phyloP scores from a whole-genome alignment of 2,329 filamentous ascomycete genomes.

The Dothideomycetes sp. region DNA sequence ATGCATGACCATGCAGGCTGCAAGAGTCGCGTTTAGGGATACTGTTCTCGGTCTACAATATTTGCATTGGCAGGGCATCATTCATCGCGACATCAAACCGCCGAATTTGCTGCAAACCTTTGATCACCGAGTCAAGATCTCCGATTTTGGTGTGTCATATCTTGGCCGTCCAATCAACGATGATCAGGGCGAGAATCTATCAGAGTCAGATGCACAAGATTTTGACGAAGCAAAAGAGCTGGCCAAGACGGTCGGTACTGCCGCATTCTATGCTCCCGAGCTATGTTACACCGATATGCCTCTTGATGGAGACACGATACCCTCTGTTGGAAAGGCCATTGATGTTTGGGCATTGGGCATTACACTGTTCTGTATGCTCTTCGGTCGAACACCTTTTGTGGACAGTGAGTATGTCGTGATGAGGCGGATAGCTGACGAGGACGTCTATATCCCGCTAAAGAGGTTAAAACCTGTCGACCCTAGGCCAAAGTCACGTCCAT shows the following conservation, averaged over 20 bases:
- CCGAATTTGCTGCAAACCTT: slow-evolving; percentile 84
- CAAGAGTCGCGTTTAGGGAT: slow-evolving; percentile 78
- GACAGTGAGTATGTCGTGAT: slow-evolving; percentile 90
- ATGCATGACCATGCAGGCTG: slow-evolving; percentile 76
- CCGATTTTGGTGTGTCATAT: slow-evolving; percentile 96
- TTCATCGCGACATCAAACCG: slow-evolving; percentile 52
- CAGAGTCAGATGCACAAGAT: slow-evolving; percentile 74
- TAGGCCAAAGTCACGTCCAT: slow-evolving; percentile 32
- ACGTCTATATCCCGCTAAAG: slow-evolving; percentile 76
- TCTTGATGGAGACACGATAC: slow-evolving; percentile 44
- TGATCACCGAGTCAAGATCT: slow-evolving; percentile 87
- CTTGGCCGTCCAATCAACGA: slow-evolving; percentile 81
- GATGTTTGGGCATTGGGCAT: slow-evolving; percentile 97
- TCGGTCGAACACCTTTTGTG: slow-evolving; percentile 85
- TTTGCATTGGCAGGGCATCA: slow-evolving; percentile 57
- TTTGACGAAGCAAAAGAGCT: slow-evolving; percentile 78
- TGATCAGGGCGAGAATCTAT: slow-evolving; percentile 59
- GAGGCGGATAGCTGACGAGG: slow-evolving; percentile 78
- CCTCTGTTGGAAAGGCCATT: slow-evolving; percentile 82
- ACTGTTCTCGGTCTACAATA: slow-evolving; percentile 91
- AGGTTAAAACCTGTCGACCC: slow-evolving; percentile 63
- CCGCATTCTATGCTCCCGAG: slow-evolving; percentile 94
- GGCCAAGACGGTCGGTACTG: slow-evolving; percentile 96
- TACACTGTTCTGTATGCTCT: slow-evolving; percentile 91
- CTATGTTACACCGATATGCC: slow-evolving; percentile 90